A percentile compares a stretch with the other conserved stretches of the same genome.
Evolutionary conservation across 2,329 filamentous ascomycete species (phyloP).

Genomic region (Apiospora aurea): DNA sequence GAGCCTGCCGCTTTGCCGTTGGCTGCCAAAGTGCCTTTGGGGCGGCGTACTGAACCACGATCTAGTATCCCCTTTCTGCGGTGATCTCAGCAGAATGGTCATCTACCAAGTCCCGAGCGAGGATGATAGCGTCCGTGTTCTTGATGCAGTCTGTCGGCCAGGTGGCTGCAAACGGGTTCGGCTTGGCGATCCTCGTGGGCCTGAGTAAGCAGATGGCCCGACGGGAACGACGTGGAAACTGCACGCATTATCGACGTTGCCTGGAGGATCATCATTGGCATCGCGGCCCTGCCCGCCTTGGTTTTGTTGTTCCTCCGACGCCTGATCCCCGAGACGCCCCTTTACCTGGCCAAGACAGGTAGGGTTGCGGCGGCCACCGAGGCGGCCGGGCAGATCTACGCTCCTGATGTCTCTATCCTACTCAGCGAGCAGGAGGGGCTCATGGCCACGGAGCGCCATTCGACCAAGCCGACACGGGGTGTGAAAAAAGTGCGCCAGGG

Average conservation of each 20-base stretch:
- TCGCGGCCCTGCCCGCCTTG: constrained; percentile 54
- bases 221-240: constrained; percentile 38
- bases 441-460: neutral
- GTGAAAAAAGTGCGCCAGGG: neutral
- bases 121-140: constrained; percentile 73
- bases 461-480: neutral
- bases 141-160: constrained; percentile 75
- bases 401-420: constrained; percentile 29
- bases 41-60: neutral
- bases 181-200: constrained; percentile 40
- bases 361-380: constrained; percentile 37
- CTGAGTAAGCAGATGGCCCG: constrained; percentile 43
- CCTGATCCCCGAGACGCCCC: constrained; percentile 55
- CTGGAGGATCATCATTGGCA: constrained; percentile 57
- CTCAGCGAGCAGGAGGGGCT: neutral
- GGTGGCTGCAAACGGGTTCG: constrained; percentile 68
- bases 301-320: constrained; percentile 55
- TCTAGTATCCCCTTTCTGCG: constrained; percentile 68
- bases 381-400: constrained; percentile 32
- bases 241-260: constrained; percentile 50
- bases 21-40: neutral
- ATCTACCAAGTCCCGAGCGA: constrained; percentile 68
- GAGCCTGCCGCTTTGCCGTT: neutral
- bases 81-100: constrained; percentile 73
- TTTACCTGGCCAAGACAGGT: constrained; percentile 36